Evolutionary conservation across 148 eudicot genomes (phyloP).

Genomic region (Limonium bicolor): DNA sequence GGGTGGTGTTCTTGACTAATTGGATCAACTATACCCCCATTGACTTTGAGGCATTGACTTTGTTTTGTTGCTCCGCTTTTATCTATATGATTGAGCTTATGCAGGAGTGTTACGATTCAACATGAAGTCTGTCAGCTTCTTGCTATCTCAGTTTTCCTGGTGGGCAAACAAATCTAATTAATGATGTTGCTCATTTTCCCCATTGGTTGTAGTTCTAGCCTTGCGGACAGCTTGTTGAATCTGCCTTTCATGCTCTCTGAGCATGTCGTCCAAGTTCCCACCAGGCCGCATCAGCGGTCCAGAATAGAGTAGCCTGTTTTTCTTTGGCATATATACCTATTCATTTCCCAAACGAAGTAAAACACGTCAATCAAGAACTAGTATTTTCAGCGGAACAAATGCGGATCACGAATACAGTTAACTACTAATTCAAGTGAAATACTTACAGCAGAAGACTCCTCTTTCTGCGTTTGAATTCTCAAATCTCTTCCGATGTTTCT

Average conservation of each 20-base stretch:
- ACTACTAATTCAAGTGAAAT: too few species aligned
- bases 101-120: too few species aligned
- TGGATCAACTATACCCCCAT: too few species aligned
- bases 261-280: constrained; percentile 59
- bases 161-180: too few species aligned
- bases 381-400: too few species aligned
- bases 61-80: too few species aligned
- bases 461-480: constrained; percentile 27
- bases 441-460: constrained; percentile 31
- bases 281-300: constrained; percentile 65
- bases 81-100: too few species aligned
- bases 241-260: constrained; percentile 55
- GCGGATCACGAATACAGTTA: too few species aligned
- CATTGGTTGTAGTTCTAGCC: constrained; percentile 2
- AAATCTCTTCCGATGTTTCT: constrained; percentile 21
- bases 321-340: constrained; percentile 30
- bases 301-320: constrained; percentile 34
- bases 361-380: not conserved
- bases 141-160: too few species aligned
- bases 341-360: not conserved
- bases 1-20: too few species aligned
- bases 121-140: too few species aligned
- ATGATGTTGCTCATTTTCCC: not conserved
- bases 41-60: too few species aligned
- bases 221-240: constrained; percentile 66